A percentile compares a stretch with the other conserved stretches of the same genome.
These are phyloP conservation scores for Rhynchospora breviuscula DNA, from an alignment of 176 grass and related monocot genomes.

Conservation along the genomic window DNA sequence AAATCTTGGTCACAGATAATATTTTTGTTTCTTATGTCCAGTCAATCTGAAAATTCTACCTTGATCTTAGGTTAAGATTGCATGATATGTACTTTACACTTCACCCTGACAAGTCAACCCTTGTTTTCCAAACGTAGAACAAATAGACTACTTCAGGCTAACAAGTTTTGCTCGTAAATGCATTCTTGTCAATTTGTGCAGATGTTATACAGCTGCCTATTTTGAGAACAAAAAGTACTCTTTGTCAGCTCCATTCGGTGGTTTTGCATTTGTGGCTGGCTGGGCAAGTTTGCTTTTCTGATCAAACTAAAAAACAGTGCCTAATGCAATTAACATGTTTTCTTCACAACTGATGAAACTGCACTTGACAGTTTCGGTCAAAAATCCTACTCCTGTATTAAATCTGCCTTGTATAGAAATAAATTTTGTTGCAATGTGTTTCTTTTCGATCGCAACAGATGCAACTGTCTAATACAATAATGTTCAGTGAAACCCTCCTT, in stretches of 20 bases:
- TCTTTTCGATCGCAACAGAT: neutral
- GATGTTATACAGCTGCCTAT: slow-evolving; percentile 74
- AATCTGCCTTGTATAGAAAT: neutral
- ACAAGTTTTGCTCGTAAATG: neutral
- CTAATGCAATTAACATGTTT: neutral
- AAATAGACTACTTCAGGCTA: neutral
- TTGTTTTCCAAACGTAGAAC: neutral
- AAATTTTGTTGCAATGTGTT: neutral
- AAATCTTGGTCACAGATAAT: neutral
- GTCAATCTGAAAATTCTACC: neutral
- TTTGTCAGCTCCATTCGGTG: slow-evolving; percentile 60
- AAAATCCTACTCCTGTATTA: neutral
- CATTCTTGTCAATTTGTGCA: slow-evolving; percentile 22
- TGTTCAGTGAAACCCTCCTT: neutral
- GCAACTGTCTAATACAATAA: neutral
- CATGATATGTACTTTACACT: neutral
- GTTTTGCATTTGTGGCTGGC: slow-evolving; percentile 64
- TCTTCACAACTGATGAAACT: neutral
- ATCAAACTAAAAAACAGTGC: slow-evolving; percentile 7
- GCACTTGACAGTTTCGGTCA: neutral
- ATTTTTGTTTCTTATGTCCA: neutral
- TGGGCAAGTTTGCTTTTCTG: slow-evolving; percentile 82
- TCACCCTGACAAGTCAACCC: neutral
- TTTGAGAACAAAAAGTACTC: slow-evolving; percentile 73
- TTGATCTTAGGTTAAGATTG: neutral